phyloP scores from a whole-genome alignment of 1,284 basidiomycete genomes.

The Trametes sp. region DNA sequence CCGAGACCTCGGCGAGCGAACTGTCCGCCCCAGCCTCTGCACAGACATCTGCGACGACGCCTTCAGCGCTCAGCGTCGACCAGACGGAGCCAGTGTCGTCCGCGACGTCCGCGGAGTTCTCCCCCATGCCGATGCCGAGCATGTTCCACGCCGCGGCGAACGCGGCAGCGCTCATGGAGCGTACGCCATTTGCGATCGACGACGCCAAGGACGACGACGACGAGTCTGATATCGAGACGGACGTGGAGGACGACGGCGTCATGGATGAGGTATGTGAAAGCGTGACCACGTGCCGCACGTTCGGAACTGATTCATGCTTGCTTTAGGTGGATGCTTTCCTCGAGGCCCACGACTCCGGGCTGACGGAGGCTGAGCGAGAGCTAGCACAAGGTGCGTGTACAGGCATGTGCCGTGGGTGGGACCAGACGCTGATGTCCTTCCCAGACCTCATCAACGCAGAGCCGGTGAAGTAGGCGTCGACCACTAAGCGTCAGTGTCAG shows the following conservation, averaged over 20 bases:
- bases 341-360: conserved; percentile 87
- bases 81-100: conserved; percentile 16
- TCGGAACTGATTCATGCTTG: neutral
- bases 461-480: conserved; percentile 54
- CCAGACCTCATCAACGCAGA: conserved; percentile 71
- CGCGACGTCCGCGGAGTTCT: conserved; percentile 44
- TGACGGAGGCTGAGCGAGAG: conserved; percentile 86
- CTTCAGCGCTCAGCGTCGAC: conserved; percentile 34
- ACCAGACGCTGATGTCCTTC: neutral
- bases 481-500: neutral
- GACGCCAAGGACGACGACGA: conserved; percentile 87
- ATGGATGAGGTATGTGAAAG: conserved; percentile 74
- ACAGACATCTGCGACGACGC: conserved; percentile 2
- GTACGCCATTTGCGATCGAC: conserved; percentile 94
- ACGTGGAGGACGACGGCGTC: conserved; percentile 72
- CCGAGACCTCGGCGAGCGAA: conserved; percentile 19
- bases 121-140: conserved; percentile 68
- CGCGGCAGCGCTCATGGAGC: conserved; percentile 81
- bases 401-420: neutral
- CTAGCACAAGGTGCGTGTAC: conserved; percentile 71
- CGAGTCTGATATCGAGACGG: conserved; percentile 63
- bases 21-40: conserved; percentile 20
- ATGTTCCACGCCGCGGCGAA: conserved; percentile 74
- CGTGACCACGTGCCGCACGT: neutral
- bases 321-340: conserved; percentile 81